Base-by-base conservation (phyloP, 225 moss, liverwort and hornwort species). In the Asterella californica region DNA sequence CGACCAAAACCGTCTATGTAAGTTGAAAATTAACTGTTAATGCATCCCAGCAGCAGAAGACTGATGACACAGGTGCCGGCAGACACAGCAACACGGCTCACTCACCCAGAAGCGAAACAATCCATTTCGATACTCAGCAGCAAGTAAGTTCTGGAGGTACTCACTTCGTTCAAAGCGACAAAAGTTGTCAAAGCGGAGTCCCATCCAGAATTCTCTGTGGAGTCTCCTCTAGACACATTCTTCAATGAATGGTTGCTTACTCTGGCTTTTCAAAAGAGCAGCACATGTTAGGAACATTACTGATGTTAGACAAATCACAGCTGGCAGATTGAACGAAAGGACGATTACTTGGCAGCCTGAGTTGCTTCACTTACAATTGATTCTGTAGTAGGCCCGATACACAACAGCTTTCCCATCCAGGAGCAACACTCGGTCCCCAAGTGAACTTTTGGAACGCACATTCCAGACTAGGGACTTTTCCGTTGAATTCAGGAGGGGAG, bases 121-220 rank as follows among this genome's bases (percentile, higher is more conserved):
- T 25, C 47, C 21, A n/a, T 9, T 46, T 70, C 18, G 21, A 70
- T 7, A 52, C 1, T 18, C 49, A 52, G n/a, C n/a, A 73, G 48
- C 15, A 29, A 29, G 1, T 46, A 9, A 25, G 46, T 47, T 25
- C 9, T 10, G 5, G 10, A 22, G 21, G 29, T 21, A 82, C 81
- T 25, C n/a, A 88, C 87, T 73, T 88, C 85, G 30, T 63, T 81
- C 61, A 88, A 53, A 15, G 85, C 79, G 37, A 83, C 73, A 65
- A 85, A 78, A n/a, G 83, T 81, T 61, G 85, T 88, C 81, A 85
- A 76, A 38, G 81, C 81, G 18, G 87, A 85, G 81, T 88, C 87
- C 87, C 87, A 88, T 54, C 80, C 85, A 63, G 87, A 88, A 76
- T 88, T 88, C 71, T 84, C 82, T 10, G 87, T 76, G 34, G 74